Evolutionary conservation across 1,139 yeast species (phyloP).

Genomic region (Blastobotrys aristatus): DNA sequence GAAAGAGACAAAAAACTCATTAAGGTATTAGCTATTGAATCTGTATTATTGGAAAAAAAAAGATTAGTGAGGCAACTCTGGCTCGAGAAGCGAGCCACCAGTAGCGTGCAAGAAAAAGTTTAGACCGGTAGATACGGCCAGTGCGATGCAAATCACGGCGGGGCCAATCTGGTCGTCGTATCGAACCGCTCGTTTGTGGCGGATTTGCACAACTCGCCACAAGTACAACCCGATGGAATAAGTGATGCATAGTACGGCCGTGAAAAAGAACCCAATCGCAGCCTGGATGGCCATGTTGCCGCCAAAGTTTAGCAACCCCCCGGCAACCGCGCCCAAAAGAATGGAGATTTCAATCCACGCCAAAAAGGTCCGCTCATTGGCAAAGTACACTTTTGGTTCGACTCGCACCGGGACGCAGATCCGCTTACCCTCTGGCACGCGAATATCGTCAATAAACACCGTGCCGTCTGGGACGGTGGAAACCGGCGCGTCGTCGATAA

Average conservation of each 20-base stretch:
- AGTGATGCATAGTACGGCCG: constrained; percentile 66
- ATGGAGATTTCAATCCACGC: constrained; percentile 97
- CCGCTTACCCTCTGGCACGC: constrained; percentile 75
- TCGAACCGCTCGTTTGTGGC: constrained; percentile 74
- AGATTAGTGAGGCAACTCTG: constrained; percentile 6
- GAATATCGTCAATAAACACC: constrained; percentile 50
- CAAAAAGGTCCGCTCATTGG: constrained; percentile 94
- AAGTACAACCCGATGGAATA: constrained; percentile 75
- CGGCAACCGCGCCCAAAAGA: constrained; percentile 88
- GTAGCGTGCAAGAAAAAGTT: constrained; percentile 46
- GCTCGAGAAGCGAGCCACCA: constrained; percentile 1
- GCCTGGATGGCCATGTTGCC: constrained; percentile 72
- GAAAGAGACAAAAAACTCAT: constrained; percentile 1
- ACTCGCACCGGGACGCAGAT: constrained; percentile 96
- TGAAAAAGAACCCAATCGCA: constrained; percentile 80
- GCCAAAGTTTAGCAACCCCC: constrained; percentile 90
- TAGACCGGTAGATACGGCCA: constrained; percentile 66
- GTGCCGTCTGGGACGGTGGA: constrained; percentile 80
- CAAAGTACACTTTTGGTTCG: constrained; percentile 97
- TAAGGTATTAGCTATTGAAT: neutral
- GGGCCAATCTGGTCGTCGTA: constrained; percentile 92
- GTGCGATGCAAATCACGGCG: constrained; percentile 66
- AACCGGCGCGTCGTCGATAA: constrained; percentile 44
- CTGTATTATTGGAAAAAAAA: neutral
- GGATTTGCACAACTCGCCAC: constrained; percentile 77